Conservation (phyloP, 441 rosid genomes). For the Erysimum cheiri region DNA sequence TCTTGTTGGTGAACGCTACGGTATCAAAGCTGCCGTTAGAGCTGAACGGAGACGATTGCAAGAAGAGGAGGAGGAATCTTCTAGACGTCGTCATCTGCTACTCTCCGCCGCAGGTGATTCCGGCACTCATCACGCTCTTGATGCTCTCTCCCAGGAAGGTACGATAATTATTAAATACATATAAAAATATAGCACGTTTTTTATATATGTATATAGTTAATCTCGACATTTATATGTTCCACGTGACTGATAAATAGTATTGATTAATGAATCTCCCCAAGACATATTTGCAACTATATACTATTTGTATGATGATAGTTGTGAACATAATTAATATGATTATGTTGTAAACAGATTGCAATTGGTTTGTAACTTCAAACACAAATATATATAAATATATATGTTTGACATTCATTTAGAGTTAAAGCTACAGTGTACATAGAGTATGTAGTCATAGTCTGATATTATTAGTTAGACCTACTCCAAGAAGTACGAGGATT, state of each 20-base stretch:
- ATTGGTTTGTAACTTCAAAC: not conserved
- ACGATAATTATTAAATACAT: not conserved
- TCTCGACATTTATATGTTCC: not conserved
- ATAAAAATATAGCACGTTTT: not conserved
- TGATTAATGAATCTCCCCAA: not conserved
- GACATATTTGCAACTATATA: not conserved
- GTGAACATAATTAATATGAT: not conserved
- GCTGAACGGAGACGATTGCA: conserved; percentile 75
- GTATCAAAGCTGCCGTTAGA: conserved; percentile 90
- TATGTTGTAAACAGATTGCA: not conserved
- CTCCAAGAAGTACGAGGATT: conserved; percentile 33
- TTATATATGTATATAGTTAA: not conserved
- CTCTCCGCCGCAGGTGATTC: conserved; percentile 47
- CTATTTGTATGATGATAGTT: not conserved
- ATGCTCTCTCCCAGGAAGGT: conserved; percentile 97
- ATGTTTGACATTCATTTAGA: not conserved
- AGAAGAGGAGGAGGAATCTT: conserved; percentile 59
- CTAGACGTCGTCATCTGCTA: conserved; percentile 58
- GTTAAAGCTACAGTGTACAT: conserved; percentile 2
- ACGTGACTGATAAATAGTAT: conserved; percentile 1
- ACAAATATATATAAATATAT: not conserved
- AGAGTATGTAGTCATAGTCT: conserved; percentile 27
- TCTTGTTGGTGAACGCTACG: conserved; percentile 89
- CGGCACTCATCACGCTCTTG: conserved; percentile 61
- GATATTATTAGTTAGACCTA: not conserved